phyloP scores from a whole-genome alignment of 1,139 yeast species.

The Diutina siamensis region DNA sequence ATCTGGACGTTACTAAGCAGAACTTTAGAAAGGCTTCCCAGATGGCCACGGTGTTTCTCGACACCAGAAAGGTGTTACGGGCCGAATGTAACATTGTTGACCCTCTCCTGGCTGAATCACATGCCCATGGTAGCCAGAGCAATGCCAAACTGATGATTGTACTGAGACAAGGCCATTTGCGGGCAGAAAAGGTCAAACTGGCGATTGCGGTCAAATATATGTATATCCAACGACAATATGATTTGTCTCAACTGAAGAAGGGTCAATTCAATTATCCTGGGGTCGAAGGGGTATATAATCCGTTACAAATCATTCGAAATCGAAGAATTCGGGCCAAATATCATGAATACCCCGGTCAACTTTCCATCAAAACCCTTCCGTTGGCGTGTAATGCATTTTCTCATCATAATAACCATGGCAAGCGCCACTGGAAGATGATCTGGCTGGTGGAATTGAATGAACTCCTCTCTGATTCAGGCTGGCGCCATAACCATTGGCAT shows the following conservation, averaged over 20 bases:
- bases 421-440: conserved; percentile 24
- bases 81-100: conserved; percentile 30
- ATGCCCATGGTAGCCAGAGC: conserved; percentile 8
- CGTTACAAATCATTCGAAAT: conserved; percentile 68
- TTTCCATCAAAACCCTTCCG: conserved; percentile 27
- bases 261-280: conserved; percentile 23
- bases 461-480: conserved; percentile 44
- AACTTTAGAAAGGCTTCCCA: conserved; percentile 28
- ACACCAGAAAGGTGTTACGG: conserved; percentile 30
- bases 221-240: conserved; percentile 29
- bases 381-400: conserved; percentile 49
- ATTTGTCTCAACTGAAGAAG: conserved; percentile 10
- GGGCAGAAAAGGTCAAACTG: conserved; percentile 44
- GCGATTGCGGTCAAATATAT: conserved; percentile 42
- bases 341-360: conserved; percentile 26
- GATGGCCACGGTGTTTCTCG: conserved; percentile 29
- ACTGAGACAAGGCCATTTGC: conserved; percentile 13
- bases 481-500: conserved; percentile 60
- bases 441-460: conserved; percentile 71
- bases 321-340: conserved; percentile 36
- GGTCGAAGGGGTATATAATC: conserved; percentile 66
- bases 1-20: background rate
- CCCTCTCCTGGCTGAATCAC: conserved; percentile 12
- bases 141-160: conserved; percentile 8
- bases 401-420: conserved; percentile 17